Base-by-base conservation (phyloP, 495 filamentous ascomycete species). In the Terfezia claveryi region DNA sequence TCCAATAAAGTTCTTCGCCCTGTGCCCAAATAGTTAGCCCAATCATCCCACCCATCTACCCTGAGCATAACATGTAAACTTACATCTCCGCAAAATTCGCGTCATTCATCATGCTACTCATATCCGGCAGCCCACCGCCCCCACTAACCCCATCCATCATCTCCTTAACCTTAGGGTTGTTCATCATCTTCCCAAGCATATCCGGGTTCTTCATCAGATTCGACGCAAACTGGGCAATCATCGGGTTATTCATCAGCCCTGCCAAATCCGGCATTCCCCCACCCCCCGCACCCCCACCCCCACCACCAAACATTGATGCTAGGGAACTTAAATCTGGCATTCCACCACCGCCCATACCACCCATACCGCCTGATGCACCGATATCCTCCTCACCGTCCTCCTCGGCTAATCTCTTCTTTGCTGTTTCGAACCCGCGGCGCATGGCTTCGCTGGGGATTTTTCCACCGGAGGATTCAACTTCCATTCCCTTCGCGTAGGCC, bases 121-220 rank as follows among this genome's bases (percentile, higher is more conserved):
- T 70, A 67, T 91, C 82, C 10, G 85, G 85, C 80, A 87, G 84
- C 11, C 85, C 81, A 38, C 73, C 74, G 49, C 71, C 73, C 9
- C 70, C 69, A 23, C 74, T 73, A 64, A 87, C 80, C 52, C 72
- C 70, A 57, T 80, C 73, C 54, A 82, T 80, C 86, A 94, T 85
- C 64, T 89, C 75, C 49, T 83, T 73, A 58, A 96, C 66, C 53
- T 77, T 74, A n/a, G 89, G 89, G 70, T 96, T 94, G 72, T 73
- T 87, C 87, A 96, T 93, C 54, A 96, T 66, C 62, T 85, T 85
- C 65, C 74, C 75, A 74, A 98, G 78, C 75, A 83, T 78, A 7
- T 92, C 81, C 11, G 91, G 91, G 69, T 98, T 95, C 67, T 78
- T 82, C 89, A 95, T 95, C 46, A 98, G 67, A 65, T 85, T 94